Evolutionary conservation across 768 basidiomycete genomes (phyloP).

Genomic region (Cystofilobasidium macerans): DNA sequence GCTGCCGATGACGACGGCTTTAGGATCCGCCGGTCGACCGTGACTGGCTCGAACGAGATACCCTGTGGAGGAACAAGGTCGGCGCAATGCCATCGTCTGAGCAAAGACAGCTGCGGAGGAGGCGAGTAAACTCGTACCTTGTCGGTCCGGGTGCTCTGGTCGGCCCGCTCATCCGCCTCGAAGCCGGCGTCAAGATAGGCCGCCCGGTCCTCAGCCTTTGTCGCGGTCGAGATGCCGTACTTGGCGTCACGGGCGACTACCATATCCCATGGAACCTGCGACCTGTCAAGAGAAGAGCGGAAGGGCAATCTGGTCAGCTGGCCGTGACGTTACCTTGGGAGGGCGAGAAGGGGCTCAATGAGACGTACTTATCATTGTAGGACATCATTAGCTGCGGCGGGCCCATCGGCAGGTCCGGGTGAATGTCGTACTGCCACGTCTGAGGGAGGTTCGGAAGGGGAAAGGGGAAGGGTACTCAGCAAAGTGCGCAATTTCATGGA

Average conservation of each 20-base stretch:
- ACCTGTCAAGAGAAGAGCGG: constrained; percentile 3
- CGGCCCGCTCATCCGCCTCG: not conserved
- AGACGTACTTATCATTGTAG: constrained; percentile 39
- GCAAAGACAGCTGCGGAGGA: too few relatives aligned
- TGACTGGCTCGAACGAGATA: not conserved
- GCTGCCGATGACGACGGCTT: too few relatives aligned
- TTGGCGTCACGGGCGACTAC: constrained; percentile 38
- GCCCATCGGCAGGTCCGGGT: constrained; percentile 43
- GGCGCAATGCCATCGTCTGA: too few relatives aligned
- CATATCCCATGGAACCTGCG: constrained; percentile 36
- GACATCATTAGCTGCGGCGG: constrained; percentile 46
- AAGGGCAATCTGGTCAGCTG: too few relatives aligned
- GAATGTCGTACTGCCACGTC: constrained; percentile 37
- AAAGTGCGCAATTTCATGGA: too few relatives aligned
- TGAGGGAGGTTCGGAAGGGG: not conserved
- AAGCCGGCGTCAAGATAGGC: not conserved
- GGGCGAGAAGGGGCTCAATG: not conserved
- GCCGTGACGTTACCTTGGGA: not conserved
- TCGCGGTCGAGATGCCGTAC: constrained; percentile 37
- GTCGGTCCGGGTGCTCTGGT: constrained; percentile 15
- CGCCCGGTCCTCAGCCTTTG: constrained; percentile 38
- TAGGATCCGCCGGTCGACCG: not conserved
- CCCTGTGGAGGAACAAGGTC: not conserved
- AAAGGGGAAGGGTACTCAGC: constrained; percentile 9
- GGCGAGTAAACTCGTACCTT: constrained; percentile 19